Conservation (phyloP, 73 alveolate genomes). For the Paramecium biaurelia region DNA sequence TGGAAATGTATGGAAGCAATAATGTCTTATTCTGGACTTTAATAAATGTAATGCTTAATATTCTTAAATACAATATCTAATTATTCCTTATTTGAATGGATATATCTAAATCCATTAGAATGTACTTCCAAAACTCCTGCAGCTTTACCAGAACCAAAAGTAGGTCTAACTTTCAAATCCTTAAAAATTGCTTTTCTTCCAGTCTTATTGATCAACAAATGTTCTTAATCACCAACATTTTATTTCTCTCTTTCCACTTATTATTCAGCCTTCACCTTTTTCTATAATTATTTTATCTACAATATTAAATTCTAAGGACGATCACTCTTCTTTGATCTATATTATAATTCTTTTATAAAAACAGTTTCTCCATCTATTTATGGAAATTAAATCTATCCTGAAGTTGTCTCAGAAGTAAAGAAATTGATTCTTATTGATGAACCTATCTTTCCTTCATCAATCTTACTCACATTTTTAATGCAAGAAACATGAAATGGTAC, state of each 20-base stretch:
- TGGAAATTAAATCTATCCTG: constrained; percentile 76
- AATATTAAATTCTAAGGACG: constrained; percentile 25
- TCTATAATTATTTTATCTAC: constrained; percentile 36
- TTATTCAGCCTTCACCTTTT: constrained; percentile 77
- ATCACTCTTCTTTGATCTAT: constrained; percentile 58
- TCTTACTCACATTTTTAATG: constrained; percentile 85
- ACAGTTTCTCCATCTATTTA: constrained; percentile 75
- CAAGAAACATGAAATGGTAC: constrained; percentile 92
- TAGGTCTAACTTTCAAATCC: constrained; percentile 83
- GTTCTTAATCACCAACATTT: constrained; percentile 54
- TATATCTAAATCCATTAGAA: constrained; percentile 89
- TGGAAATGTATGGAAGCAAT: constrained; percentile 93
- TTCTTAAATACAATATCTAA: constrained; percentile 88
- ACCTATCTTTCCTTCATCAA: constrained; percentile 81
- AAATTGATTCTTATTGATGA: constrained; percentile 39
- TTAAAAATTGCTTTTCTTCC: constrained; percentile 73
- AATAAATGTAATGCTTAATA: constrained; percentile 91
- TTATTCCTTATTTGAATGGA: constrained; percentile 80
- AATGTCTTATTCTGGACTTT: constrained; percentile 90
- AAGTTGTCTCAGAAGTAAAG: constrained; percentile 17
- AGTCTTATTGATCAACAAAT: not conserved
- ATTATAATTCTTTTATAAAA: constrained; percentile 85
- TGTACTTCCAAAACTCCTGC: constrained; percentile 91
- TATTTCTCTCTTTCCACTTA: constrained; percentile 83
- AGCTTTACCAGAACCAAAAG: constrained; percentile 82